phyloP scores from a whole-genome alignment of 805 yeast species.

The Candida fluviatilis region DNA sequence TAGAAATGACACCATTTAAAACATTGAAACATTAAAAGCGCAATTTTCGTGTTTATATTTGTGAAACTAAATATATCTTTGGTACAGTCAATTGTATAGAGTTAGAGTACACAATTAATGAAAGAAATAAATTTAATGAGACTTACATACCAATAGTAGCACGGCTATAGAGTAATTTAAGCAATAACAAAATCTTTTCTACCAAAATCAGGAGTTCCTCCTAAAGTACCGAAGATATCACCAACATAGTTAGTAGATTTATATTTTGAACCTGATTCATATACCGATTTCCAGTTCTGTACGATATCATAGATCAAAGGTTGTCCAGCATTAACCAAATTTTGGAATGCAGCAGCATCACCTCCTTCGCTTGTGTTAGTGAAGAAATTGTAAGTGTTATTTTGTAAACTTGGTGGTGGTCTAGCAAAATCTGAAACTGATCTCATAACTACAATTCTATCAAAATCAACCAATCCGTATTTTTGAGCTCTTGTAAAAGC shows the following conservation, averaged over 20 bases:
- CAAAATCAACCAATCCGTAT: conserved; percentile 52
- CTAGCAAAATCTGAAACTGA: conserved; percentile 57
- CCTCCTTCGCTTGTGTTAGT: conserved; percentile 50
- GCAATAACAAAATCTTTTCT: conserved; percentile 14
- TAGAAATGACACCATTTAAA: too few species aligned
- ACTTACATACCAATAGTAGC: too few species aligned
- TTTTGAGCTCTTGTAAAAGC: conserved; percentile 51
- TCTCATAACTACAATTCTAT: conserved; percentile 57
- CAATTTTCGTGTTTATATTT: too few species aligned
- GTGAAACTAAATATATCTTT: too few species aligned
- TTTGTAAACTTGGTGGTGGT: conserved; percentile 40
- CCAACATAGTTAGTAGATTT: conserved; percentile 55
- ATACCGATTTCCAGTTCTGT: conserved; percentile 42
- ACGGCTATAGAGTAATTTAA: too few species aligned
- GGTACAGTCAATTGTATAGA: too few species aligned
- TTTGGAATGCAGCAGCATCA: conserved; percentile 41
- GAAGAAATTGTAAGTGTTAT: conserved; percentile 48
- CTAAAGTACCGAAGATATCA: conserved; percentile 55
- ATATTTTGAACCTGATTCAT: conserved; percentile 22
- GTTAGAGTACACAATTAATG: too few species aligned
- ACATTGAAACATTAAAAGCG: too few species aligned
- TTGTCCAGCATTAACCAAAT: conserved; percentile 50
- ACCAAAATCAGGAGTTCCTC: conserved; percentile 39
- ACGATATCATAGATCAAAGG: conserved; percentile 54
- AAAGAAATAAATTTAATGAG: too few species aligned